Evolutionary conservation across 805 yeast genomes (phyloP), one percentile per base, ranked within the genome.

Genomic region (Pichia exigua): DNA sequence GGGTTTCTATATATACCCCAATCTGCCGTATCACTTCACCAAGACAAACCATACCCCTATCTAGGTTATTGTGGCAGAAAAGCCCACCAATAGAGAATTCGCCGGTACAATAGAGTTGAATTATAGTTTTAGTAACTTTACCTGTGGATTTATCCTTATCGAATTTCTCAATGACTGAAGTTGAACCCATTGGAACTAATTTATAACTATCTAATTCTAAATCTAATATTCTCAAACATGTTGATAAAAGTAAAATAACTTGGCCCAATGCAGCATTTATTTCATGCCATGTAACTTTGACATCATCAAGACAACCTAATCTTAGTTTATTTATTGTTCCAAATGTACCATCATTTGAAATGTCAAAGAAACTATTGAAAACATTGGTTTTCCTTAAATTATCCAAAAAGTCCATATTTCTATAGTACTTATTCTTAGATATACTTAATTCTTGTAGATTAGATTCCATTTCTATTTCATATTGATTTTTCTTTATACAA

Each of bases 211-310:
- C 69, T 10, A 87, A 63, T 32, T 73, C 73, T 26, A 88, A 65
- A 10, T 78, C 73, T 30, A 89, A 71, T 44, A 83, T 73, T 13
- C 78, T 70, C 1, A 78, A 67, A 3, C 90, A 74, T 1, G 92
- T 87, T 0, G 83, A 75, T 30, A 91, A 63, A 20, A 92, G 66
- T 13, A 89, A 68, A 2, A 87, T 77, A 2, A 91, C 70, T 58
- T 91, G 96, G 0, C 98, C 98, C 59, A 91, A 68, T 0, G 95
- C 97, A 2, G 95, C 94, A 63, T 90, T 91, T 43, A 89, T 83
- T 60, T 91, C 98, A 50, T 87, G 80, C 95, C 96, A 89, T 2
- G 95, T 85, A 0, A 91, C 87, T 54, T 75, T 77, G 49, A 71
- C 66, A 9, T 74, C 77, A 42, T 77, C 79, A 46, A 80, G 65